A percentile compares a stretch with the other conserved stretches of the same genome.
These are phyloP conservation scores for Delitschia confertaspora DNA, from an alignment of 495 filamentous ascomycete genomes.

Conservation along the genomic window DNA sequence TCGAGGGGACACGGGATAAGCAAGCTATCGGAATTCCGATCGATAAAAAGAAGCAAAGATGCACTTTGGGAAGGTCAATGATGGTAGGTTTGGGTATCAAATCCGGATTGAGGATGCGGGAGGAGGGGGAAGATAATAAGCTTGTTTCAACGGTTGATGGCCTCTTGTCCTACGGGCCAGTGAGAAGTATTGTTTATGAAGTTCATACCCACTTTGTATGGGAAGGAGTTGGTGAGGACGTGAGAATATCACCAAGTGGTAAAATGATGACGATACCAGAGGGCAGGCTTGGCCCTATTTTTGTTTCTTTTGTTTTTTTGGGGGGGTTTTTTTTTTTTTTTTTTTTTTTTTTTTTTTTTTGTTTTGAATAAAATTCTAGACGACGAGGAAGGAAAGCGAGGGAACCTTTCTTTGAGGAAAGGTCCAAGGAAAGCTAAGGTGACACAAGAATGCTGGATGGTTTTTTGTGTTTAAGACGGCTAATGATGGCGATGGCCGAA, in stretches of 20 bases:
- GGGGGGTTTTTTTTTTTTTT: too few relatives aligned
- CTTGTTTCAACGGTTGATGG: conserved; percentile 30
- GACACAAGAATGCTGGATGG: conserved; percentile 2
- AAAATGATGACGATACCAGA: not conserved
- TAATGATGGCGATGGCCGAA: conserved; percentile 8
- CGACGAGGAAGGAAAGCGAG: not conserved
- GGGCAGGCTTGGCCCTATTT: not conserved
- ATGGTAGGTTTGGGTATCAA: not conserved
- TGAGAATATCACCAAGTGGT: conserved; percentile 2
- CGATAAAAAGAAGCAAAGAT: conserved; percentile 7
- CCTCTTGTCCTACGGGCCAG: conserved; percentile 36
- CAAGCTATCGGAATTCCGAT: not conserved
- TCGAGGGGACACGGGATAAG: conserved; percentile 12
- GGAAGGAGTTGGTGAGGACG: not conserved
- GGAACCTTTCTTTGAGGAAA: not conserved
- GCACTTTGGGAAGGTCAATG: not conserved
- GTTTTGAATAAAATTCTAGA: too few relatives aligned
- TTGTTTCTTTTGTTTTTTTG: too few relatives aligned
- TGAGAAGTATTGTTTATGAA: conserved; percentile 33
- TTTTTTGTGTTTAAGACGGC: not conserved
- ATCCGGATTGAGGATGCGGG: not conserved
- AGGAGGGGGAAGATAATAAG: not conserved
- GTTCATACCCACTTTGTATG: conserved; percentile 30
- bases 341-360: too few relatives aligned
- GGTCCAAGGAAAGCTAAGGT: conserved; percentile 3